Evolutionary conservation across 1,139 yeast genomes (phyloP).

Genomic region (Nakaseomyces kungkrabaensis): DNA sequence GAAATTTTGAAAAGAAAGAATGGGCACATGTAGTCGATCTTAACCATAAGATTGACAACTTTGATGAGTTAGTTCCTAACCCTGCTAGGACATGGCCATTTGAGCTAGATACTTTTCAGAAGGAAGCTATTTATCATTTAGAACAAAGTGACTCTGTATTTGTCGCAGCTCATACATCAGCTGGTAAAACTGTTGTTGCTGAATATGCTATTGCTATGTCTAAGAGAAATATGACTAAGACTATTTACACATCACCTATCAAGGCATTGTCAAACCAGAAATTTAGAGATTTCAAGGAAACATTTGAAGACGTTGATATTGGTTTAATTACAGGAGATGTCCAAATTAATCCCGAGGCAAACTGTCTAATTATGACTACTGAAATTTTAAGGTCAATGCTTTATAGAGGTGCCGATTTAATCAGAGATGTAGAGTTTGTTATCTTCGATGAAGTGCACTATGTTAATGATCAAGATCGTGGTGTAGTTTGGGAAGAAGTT

Average conservation of each 20-base stretch:
- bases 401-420: conserved; percentile 90
- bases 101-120: conserved; percentile 88
- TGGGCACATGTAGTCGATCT: conserved; percentile 97
- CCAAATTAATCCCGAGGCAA: conserved; percentile 93
- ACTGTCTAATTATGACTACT: conserved; percentile 95
- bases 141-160: conserved; percentile 97
- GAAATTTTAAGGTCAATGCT: conserved; percentile 93
- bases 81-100: conserved; percentile 94
- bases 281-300: conserved; percentile 80
- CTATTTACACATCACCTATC: conserved; percentile 88
- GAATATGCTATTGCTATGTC: conserved; percentile 95
- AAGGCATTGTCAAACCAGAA: conserved; percentile 90
- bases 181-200: conserved; percentile 88
- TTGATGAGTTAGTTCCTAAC: conserved; percentile 77
- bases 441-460: conserved; percentile 97
- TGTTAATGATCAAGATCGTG: conserved; percentile 92
- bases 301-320: conserved; percentile 71
- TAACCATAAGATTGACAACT: conserved; percentile 73
- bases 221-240: conserved; percentile 77
- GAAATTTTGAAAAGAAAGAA: conserved; percentile 39
- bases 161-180: conserved; percentile 96
- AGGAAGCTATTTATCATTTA: conserved; percentile 90
- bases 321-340: conserved; percentile 98
- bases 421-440: conserved; percentile 94
- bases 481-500: conserved; percentile 99